These are phyloP conservation scores for Eucalyptus curtisii DNA, from an alignment of 345 rosid genomes.

Conservation along the genomic window DNA sequence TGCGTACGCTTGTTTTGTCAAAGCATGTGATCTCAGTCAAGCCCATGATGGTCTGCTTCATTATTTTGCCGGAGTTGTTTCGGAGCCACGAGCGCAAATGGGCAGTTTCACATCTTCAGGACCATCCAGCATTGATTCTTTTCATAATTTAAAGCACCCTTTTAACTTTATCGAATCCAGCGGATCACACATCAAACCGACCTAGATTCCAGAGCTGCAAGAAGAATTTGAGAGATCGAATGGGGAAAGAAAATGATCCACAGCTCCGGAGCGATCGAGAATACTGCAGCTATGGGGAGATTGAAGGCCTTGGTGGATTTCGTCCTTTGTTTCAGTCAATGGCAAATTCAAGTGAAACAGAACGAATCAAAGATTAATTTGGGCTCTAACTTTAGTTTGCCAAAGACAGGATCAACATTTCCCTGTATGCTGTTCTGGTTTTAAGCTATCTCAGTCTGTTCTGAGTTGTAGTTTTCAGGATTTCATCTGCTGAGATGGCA, in stretches of 20 bases:
- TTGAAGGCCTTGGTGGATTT: not conserved
- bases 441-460: not conserved
- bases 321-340: not conserved
- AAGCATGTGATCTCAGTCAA: not conserved
- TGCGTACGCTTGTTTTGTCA: not conserved
- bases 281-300: too few species aligned
- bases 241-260: not conserved
- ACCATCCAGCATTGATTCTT: not conserved
- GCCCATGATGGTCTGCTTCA: not conserved
- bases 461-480: not conserved
- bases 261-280: not conserved
- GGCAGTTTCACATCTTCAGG: not conserved
- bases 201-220: not conserved
- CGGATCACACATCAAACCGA: not conserved
- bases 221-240: not conserved
- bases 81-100: not conserved
- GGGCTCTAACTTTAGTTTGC: not conserved
- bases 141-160: not conserved
- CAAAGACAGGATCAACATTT: not conserved
- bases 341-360: not conserved
- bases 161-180: not conserved
- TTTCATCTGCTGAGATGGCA: not conserved
- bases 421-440: not conserved
- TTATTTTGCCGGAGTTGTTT: not conserved
- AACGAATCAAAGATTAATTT: not conserved